Percentiles rank a stretch among this genome's conserved stretches.
phyloP scores from a whole-genome alignment of 352 stramenopile species.

The Pythium sukuiense region DNA sequence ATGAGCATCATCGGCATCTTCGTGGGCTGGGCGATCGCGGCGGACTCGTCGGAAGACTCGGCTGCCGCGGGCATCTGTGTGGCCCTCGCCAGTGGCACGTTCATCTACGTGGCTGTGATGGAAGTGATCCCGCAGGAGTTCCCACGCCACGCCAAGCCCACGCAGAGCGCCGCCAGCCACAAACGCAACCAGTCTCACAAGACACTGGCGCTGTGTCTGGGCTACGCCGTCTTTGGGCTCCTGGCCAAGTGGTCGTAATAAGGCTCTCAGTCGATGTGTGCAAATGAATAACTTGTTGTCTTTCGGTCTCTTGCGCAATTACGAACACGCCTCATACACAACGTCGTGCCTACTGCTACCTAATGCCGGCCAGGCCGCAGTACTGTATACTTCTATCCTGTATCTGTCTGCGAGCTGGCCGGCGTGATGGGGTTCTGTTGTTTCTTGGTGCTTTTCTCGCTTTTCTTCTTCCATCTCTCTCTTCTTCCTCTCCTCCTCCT shows the following conservation, averaged over 20 bases:
- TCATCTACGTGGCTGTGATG: constrained; percentile 88
- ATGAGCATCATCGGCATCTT: constrained; percentile 58
- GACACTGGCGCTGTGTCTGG: constrained; percentile 51
- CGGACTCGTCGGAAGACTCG: constrained; percentile 42
- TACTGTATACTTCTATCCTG: not conserved
- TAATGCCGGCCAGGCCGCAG: not conserved
- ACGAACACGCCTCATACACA: constrained; percentile 27
- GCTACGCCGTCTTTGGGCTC: constrained; percentile 74
- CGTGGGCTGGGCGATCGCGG: constrained; percentile 44
- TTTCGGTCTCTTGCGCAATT: constrained; percentile 17
- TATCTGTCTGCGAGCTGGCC: not conserved
- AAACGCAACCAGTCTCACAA: constrained; percentile 35
- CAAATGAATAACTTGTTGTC: constrained; percentile 15
- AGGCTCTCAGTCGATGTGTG: not conserved
- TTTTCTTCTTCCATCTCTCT: constrained; percentile 14
- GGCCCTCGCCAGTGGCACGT: constrained; percentile 73
- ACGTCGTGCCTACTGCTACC: constrained; percentile 18
- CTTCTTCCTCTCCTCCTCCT: constrained; percentile 8
- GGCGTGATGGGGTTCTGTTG: not conserved
- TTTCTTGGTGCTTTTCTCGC: constrained; percentile 12
- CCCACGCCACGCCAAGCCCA: constrained; percentile 37
- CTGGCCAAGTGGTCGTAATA: constrained; percentile 77
- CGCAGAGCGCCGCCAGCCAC: constrained; percentile 22
- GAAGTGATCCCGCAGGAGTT: constrained; percentile 86
- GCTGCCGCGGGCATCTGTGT: constrained; percentile 52